A percentile compares a stretch with the other conserved stretches of the same genome.
phyloP scores from a whole-genome alignment of 352 stramenopile species.

The Lagenidium giganteum region DNA sequence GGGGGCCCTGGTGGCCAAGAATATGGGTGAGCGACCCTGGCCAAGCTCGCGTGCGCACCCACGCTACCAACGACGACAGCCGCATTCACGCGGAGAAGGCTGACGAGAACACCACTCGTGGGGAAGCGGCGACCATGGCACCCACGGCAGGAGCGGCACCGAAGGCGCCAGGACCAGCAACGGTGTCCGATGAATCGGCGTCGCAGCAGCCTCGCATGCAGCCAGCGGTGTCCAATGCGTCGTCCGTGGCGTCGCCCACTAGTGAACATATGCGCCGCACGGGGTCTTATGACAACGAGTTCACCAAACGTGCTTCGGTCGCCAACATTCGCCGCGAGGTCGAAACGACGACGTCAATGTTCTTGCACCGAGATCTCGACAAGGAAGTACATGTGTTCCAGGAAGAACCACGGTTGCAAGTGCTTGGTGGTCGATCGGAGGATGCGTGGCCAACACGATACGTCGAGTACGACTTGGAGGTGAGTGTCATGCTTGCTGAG shows the following conservation, averaged over 20 bases:
- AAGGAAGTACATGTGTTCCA: slow-evolving; percentile 76
- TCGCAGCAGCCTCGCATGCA: slow-evolving; percentile 1
- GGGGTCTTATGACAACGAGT: slow-evolving; percentile 35
- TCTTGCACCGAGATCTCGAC: slow-evolving; percentile 51
- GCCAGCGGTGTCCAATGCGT: slow-evolving; percentile 3
- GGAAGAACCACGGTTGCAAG: slow-evolving; percentile 47
- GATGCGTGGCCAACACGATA: slow-evolving; percentile 82
- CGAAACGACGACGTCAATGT: slow-evolving; percentile 24
- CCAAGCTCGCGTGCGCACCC: no score
- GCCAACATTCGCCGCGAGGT: slow-evolving; percentile 31
- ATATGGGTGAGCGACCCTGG: no score
- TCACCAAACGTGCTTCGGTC: slow-evolving; percentile 34
- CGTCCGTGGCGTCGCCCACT: no score
- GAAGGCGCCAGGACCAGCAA: slow-evolving; percentile 1
- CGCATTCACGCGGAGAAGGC: no score
- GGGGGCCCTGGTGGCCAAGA: no score
- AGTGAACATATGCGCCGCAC: slow-evolving; percentile 7
- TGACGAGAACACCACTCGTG: no score
- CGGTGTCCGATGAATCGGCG: neutral
- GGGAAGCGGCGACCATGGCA: no score
- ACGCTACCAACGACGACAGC: no score
- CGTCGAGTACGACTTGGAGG: slow-evolving; percentile 83
- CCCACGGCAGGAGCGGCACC: neutral
- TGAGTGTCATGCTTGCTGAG: no score
- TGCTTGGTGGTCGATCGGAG: slow-evolving; percentile 56